Conservation (phyloP, 441 rosid genomes). For the Erysimum cheiri region DNA sequence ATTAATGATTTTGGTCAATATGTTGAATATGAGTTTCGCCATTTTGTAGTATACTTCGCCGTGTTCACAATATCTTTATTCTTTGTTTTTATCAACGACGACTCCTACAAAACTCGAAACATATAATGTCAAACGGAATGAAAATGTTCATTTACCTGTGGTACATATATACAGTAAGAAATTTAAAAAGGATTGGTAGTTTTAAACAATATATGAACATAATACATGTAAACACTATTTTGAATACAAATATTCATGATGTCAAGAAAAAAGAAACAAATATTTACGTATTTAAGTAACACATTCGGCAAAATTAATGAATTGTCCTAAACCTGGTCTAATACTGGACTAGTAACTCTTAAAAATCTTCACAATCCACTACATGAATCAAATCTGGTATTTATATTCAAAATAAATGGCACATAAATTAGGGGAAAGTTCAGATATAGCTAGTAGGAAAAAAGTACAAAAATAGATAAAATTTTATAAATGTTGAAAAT, state of each 20-base stretch:
- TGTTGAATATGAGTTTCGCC: slow-evolving; percentile 23
- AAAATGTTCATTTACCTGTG: background rate
- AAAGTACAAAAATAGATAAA: background rate
- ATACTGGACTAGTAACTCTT: no score
- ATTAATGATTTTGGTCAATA: slow-evolving; percentile 26
- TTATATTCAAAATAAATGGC: background rate
- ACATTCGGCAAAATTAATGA: no score
- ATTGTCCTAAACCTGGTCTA: no score
- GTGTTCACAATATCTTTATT: background rate
- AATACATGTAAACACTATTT: background rate
- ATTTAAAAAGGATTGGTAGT: background rate
- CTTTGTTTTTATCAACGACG: background rate
- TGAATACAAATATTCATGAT: background rate
- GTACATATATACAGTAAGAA: background rate
- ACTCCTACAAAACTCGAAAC: background rate
- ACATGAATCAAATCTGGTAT: background rate
- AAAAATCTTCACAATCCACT: background rate
- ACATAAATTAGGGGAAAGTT: slow-evolving; percentile 19
- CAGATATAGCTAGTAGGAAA: background rate
- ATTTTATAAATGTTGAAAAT: background rate
- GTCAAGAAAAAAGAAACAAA: background rate
- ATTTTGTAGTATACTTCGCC: background rate
- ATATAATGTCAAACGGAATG: background rate
- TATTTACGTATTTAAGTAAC: no score
- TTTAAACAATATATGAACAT: background rate